Evolutionary conservation across 225 moss, liverwort and hornwort species (phyloP).

Genomic region (Marchantia paleacea): DNA sequence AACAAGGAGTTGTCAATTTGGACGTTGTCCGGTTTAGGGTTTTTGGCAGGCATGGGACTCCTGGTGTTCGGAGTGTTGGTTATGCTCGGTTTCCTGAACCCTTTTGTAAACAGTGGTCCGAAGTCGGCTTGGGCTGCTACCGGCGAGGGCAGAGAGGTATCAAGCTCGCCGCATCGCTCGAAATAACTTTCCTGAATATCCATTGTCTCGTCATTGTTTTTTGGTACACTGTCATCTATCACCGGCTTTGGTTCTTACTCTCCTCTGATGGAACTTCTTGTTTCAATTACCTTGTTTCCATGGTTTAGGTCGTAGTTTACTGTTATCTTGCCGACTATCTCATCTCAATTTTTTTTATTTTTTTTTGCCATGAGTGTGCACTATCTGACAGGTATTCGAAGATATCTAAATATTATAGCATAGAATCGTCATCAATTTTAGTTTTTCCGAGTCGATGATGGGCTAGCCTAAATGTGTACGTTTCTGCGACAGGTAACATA

Average conservation of each 20-base stretch:
- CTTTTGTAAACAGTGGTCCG: slow-evolving; percentile 29
- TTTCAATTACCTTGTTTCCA: background rate
- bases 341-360: background rate
- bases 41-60: slow-evolving; percentile 40
- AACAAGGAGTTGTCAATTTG: slow-evolving; percentile 26
- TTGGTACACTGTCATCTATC: background rate
- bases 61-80: slow-evolving; percentile 39
- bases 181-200: no score
- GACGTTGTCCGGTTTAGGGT: slow-evolving; percentile 40
- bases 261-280: background rate
- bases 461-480: background rate
- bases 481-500: slow-evolving; percentile 65
- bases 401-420: background rate
- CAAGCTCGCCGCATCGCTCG: background rate
- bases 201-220: no score
- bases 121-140: slow-evolving; percentile 26
- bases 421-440: background rate
- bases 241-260: background rate
- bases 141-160: slow-evolving; percentile 41
- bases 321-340: background rate
- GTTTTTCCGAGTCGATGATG: background rate
- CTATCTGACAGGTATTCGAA: background rate
- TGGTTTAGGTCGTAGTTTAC: background rate
- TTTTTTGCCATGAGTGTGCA: background rate
- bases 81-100: slow-evolving; percentile 34